Evolutionary conservation across 352 stramenopile species (phyloP), one percentile per base, ranked within the genome.

Genomic region (Phytopythium kandeliae): DNA sequence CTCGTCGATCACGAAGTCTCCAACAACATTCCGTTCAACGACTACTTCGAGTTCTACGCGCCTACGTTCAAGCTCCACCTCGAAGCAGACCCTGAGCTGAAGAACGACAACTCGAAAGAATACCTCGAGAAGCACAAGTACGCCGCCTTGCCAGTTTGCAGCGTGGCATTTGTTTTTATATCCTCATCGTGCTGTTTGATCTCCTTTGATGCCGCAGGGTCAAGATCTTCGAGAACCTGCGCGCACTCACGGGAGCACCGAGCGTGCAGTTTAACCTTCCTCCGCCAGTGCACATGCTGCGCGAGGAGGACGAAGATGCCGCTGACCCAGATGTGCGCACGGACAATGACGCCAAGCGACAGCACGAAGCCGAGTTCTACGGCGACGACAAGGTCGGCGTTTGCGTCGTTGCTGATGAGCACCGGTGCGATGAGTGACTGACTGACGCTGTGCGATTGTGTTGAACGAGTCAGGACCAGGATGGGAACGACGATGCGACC

Each of bases 81-180:
- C 10, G 82, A 93, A 48, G 77, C 78, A 12, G 79, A 92, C 44
- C 56, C 66, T 19, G 78, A 93, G 15, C 58, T 91, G 22, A 78
- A 92, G 42, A 93, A 95, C 53, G 67, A 60, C 38, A 95, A 95
- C 57, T 86, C 80, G n/a, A 76, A 63, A 42, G 83, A 90, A 48
- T 95, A 95, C 48, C 58, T 93, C 37, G 80, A 95, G 31, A 76
- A 93, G 48, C 87, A 84, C 67, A 95, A 88, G 82, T 91, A 76
- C 51, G 74, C 76, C 12, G 7, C 3, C 40, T 13, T 4, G 15
- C 24, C 22, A 19, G 3, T 15, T 19, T 7, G 19, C 9, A 3
- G 12, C 4, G 37, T 55, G 8, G 5, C 22, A n/a, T 40, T 28
- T 42, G n/a, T n/a, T n/a, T n/a, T n/a, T n/a, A n/a, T n/a, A n/a